Percentiles rank a stretch among this genome's conserved stretches.
These are phyloP conservation scores for Arbutus unedo DNA, from an alignment of 148 eudicot species.

Conservation along the genomic window DNA sequence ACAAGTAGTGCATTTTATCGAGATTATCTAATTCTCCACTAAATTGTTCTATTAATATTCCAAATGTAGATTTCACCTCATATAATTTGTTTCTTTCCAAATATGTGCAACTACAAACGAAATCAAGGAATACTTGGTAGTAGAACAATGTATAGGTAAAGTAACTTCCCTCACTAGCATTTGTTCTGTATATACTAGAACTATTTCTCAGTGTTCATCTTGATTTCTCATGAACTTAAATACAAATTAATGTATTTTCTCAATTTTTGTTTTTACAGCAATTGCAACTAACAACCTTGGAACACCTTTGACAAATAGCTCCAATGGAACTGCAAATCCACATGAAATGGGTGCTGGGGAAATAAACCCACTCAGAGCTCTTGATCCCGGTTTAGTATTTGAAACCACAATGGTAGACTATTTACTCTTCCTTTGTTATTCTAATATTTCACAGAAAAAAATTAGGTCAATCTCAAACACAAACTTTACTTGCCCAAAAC, in stretches of 20 bases:
- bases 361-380: constrained; percentile 54
- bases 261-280: constrained; percentile 33
- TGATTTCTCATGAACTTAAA: neutral
- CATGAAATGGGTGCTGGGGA: constrained; percentile 60
- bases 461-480: constrained; percentile 40
- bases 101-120: no score
- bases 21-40: no score
- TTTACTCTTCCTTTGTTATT: constrained; percentile 46
- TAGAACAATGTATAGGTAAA: no score
- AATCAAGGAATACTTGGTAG: no score
- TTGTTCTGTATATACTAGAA: neutral
- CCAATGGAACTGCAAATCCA: constrained; percentile 37
- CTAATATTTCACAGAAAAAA: constrained; percentile 35
- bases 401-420: constrained; percentile 47
- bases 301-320: constrained; percentile 36
- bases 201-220: neutral
- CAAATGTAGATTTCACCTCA: no score
- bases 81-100: no score
- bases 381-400: constrained; percentile 60
- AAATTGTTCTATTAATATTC: no score
- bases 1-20: no score
- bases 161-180: neutral
- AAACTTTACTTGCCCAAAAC: constrained; percentile 42
- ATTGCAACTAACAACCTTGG: constrained; percentile 40
- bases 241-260: neutral